Conservation (phyloP, 345 rosid genomes). For the Eucalyptus decipiens region DNA sequence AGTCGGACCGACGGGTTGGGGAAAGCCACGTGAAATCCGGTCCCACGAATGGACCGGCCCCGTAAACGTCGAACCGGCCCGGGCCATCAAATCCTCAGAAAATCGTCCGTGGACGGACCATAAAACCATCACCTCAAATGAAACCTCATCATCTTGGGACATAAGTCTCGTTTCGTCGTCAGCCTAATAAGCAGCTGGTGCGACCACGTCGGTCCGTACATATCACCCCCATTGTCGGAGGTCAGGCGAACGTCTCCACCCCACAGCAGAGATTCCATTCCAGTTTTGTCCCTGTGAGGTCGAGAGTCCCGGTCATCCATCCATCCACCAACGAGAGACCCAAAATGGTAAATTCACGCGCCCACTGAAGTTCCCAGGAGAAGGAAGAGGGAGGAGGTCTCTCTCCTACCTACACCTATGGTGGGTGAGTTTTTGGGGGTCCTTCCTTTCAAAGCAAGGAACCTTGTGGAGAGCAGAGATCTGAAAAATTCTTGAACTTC, state of each 20-base stretch:
- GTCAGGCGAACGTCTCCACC: neutral
- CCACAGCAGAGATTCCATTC: neutral
- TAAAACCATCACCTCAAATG: neutral
- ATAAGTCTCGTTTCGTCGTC: neutral
- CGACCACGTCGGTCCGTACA: neutral
- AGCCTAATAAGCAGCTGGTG: neutral
- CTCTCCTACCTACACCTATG: neutral
- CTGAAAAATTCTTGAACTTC: neutral
- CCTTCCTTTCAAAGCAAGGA: slow-evolving; percentile 40
- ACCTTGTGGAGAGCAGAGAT: neutral
- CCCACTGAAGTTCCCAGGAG: too few species aligned
- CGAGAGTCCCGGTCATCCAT: neutral
- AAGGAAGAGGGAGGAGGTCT: neutral
- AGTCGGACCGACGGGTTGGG: neutral
- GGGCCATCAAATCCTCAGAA: neutral
- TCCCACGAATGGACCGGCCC: neutral
- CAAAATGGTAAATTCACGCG: neutral
- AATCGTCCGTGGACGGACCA: neutral
- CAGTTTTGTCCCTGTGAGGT: neutral
- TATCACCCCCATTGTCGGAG: neutral
- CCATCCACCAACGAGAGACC: neutral
- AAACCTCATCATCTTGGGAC: neutral
- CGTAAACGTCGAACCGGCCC: neutral
- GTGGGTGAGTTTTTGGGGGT: neutral
- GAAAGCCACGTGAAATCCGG: neutral